Evolutionary conservation across 352 stramenopile species (phyloP).

Genomic region (Phytophthora kernoviae): DNA sequence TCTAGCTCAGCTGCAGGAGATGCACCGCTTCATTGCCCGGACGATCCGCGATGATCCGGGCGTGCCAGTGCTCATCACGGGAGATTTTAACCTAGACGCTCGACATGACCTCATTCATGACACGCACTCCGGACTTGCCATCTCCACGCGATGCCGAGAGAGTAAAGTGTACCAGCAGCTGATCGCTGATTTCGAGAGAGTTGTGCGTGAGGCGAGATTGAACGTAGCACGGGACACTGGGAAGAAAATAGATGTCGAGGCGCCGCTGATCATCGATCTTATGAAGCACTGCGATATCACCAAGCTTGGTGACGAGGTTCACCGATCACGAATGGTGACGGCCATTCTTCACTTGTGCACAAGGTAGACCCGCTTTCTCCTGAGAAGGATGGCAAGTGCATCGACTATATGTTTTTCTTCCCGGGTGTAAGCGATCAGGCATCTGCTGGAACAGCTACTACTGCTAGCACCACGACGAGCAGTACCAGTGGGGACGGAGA

Average conservation of each 20-base stretch:
- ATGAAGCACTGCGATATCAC: constrained; percentile 71
- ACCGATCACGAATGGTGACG: constrained; percentile 86
- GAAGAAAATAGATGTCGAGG: constrained; percentile 11
- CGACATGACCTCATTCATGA: constrained; percentile 72
- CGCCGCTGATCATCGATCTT: constrained; percentile 51
- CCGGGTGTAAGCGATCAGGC: constrained; percentile 37
- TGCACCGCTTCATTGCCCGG: constrained; percentile 60
- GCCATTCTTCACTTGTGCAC: constrained; percentile 69
- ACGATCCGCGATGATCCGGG: constrained; percentile 56
- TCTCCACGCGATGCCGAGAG: constrained; percentile 51
- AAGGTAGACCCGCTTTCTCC: constrained; percentile 41
- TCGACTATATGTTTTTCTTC: constrained; percentile 88
- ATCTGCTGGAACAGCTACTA: background rate
- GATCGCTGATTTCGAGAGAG: constrained; percentile 47
- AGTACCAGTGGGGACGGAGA: constrained; percentile 12
- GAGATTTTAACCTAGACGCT: constrained; percentile 84
- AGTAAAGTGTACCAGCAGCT: constrained; percentile 71
- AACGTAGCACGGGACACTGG: constrained; percentile 22
- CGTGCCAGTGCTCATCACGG: constrained; percentile 69
- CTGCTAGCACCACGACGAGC: constrained; percentile 11
- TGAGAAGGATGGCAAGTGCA: constrained; percentile 81
- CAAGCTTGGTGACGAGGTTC: constrained; percentile 50
- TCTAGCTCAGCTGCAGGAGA: constrained; percentile 60
- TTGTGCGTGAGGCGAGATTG: constrained; percentile 38
- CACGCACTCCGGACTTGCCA: constrained; percentile 12